Evolutionary conservation across 1,284 basidiomycete genomes (phyloP), one percentile per base, ranked within the genome.

Genomic region (Taiwanofungus camphoratus): DNA sequence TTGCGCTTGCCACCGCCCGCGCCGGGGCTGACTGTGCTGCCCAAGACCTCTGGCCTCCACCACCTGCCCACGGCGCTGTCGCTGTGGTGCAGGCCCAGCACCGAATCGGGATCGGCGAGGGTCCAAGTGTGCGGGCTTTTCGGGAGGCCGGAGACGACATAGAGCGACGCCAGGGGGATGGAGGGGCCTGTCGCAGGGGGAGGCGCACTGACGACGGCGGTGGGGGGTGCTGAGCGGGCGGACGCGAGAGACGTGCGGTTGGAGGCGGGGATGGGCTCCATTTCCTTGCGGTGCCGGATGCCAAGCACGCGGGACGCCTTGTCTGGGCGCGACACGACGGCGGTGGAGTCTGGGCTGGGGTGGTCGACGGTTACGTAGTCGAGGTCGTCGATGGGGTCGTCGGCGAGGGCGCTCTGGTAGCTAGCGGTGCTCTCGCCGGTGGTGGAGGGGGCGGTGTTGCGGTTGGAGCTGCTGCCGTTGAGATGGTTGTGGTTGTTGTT

Each of bases 41-140:
- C 92, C 9, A 92, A 79, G 35, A 97, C 88, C 64, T 97, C 94
- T 34, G 94, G 91, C 41, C 93, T 73, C 92, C 92, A 97, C 79
- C 89, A 96, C 36, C 92, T 77, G 46, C 79, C 85, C 34, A 97
- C 88, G 30, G 92, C 92, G 53, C 89, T 86, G 39, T 93, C 89
- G 26, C 79, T 74, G 54, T 94, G 91, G 58, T 90, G 81, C 30
- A 94, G 73, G 43, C 92, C 89, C 45, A 83, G 66, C 40, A 90
- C 83, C 4, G 89, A 79, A 62, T 95, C 92, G 3, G 86, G 82
- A 63, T 97, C 93, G 0, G 92, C 87, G 31, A 94, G 75, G 2
- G 92, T 91, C 94, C 94, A 97, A n/a, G 87, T 90, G 60, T 89
- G 84, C 1, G 88, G 85, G 24, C 80, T 82, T 61, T 90, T 90